These are phyloP conservation scores for Microbotryum saponariae DNA, from an alignment of 1,284 basidiomycete species.

Conservation along the genomic window DNA sequence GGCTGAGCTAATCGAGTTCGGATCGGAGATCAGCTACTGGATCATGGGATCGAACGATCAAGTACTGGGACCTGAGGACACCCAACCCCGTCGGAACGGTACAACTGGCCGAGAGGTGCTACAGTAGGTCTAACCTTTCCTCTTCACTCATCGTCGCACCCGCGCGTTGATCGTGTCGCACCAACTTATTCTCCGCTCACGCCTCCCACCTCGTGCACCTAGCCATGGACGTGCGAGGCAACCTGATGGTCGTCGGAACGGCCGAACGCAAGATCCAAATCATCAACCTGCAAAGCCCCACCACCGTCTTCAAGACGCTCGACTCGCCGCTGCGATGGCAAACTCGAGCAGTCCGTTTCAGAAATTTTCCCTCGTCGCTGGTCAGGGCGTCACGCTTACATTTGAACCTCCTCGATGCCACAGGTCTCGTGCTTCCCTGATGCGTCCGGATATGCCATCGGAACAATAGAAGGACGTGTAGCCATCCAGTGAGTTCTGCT, in stretches of 20 bases:
- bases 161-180: constrained; percentile 10
- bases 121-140: constrained; percentile 41
- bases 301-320: constrained; percentile 64
- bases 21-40: constrained; percentile 53
- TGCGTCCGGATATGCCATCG: constrained; percentile 77
- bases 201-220: constrained; percentile 13
- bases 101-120: constrained; percentile 78
- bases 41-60: constrained; percentile 61
- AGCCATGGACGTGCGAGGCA: constrained; percentile 71
- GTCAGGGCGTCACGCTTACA: background rate
- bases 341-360: constrained; percentile 57
- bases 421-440: constrained; percentile 69
- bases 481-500: constrained; percentile 72
- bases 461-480: constrained; percentile 89
- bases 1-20: no score
- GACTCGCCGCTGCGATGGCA: constrained; percentile 87
- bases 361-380: no score
- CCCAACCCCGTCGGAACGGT: constrained; percentile 67
- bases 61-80: constrained; percentile 87
- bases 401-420: background rate
- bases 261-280: constrained; percentile 86
- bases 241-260: constrained; percentile 87
- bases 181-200: constrained; percentile 12
- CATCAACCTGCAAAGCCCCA: constrained; percentile 75
- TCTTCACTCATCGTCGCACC: constrained; percentile 24